These are phyloP conservation scores for Dendrobium catenatum DNA, from an alignment of 106 monocot species.

Conservation along the genomic window DNA sequence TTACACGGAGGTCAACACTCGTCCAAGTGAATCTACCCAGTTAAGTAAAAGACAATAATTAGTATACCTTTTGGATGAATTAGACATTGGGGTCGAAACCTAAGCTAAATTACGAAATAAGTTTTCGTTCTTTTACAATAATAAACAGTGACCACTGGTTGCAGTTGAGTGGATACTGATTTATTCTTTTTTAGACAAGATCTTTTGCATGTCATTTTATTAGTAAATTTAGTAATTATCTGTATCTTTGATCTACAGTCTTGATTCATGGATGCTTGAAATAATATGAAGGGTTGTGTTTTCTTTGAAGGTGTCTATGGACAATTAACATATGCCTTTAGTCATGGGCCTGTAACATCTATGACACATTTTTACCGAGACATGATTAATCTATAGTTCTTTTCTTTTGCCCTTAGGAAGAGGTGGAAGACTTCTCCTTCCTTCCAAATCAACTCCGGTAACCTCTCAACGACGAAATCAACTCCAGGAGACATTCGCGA, in stretches of 20 bases:
- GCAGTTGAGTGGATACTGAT: neutral
- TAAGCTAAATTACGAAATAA: neutral
- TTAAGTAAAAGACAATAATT: neutral
- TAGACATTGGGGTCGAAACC: neutral
- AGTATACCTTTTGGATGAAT: neutral
- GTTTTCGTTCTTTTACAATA: neutral
- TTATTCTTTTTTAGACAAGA: neutral
- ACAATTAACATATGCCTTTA: neutral
- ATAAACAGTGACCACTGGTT: neutral
- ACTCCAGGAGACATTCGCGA: too few species aligned
- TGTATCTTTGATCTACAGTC: too few species aligned
- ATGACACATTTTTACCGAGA: neutral
- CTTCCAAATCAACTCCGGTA: too few species aligned
- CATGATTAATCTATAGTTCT: neutral
- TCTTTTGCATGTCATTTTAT: neutral
- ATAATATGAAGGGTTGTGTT: neutral
- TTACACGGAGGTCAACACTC: too few species aligned
- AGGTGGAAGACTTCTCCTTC: too few species aligned
- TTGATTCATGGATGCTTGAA: too few species aligned
- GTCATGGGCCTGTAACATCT: neutral
- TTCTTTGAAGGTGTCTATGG: neutral
- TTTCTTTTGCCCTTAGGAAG: too few species aligned
- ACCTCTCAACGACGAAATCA: too few species aligned
- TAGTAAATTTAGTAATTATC: neutral
- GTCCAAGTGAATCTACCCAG: neutral